These are phyloP conservation scores for Polygonum aviculare DNA, from an alignment of 148 eudicot species.

Conservation along the genomic window DNA sequence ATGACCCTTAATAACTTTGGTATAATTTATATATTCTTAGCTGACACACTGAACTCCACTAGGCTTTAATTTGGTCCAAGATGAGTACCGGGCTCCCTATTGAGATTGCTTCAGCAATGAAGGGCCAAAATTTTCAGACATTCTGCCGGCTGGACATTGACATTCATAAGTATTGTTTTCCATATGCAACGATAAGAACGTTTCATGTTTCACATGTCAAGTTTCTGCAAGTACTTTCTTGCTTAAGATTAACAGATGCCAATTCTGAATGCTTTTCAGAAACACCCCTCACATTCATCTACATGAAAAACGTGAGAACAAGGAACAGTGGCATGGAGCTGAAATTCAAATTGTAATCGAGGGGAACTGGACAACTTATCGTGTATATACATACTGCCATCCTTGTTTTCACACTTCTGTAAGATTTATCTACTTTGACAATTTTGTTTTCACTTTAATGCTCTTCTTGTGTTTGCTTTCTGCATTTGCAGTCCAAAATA, in stretches of 20 bases:
- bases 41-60: background rate
- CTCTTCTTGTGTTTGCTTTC: background rate
- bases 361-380: constrained; percentile 98
- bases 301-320: constrained; percentile 76
- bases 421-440: constrained; percentile 1
- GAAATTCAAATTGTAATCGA: constrained; percentile 98
- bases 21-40: background rate
- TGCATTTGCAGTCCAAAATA: constrained; percentile 76
- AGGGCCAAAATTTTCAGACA: constrained; percentile 53
- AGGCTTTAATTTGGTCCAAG: constrained; percentile 99
- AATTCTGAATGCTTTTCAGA: constrained; percentile 28
- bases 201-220: background rate
- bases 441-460: background rate
- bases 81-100: constrained; percentile 99
- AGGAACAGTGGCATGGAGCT: constrained; percentile 94
- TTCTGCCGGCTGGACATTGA: constrained; percentile 98
- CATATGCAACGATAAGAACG: background rate
- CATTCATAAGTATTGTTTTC: constrained; percentile 60
- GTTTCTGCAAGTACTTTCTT: background rate
- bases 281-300: constrained; percentile 91
- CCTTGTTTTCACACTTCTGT: background rate
- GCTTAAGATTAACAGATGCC: constrained; percentile 6
- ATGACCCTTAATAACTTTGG: background rate
- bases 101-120: constrained; percentile 91
- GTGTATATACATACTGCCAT: constrained; percentile 42